Percentiles rank a stretch among this genome's conserved stretches.
Evolutionary conservation across 257 asterid species (phyloP).

Genomic region (Solanum rostratum): DNA sequence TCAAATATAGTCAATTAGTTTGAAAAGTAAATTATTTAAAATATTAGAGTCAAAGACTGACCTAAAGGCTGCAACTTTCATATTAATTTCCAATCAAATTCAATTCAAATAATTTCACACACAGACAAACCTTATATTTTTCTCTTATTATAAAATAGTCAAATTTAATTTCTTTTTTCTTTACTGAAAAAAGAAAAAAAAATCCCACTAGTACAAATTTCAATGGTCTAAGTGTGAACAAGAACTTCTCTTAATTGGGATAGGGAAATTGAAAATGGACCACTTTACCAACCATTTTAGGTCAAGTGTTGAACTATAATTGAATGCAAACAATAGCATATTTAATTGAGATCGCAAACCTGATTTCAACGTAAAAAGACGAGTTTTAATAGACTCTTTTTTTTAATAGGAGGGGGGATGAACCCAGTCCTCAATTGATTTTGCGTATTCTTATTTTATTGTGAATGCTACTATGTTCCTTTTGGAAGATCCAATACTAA

Average conservation of each 20-base stretch:
- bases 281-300: not conserved
- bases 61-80: not conserved
- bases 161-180: not conserved
- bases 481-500: not conserved
- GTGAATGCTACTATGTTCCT: not conserved
- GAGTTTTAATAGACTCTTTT: rapidly evolving
- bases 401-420: not conserved
- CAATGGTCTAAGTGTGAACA: not conserved
- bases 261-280: not conserved
- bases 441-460: not conserved
- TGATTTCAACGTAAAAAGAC: no score
- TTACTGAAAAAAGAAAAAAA: not conserved
- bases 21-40: not conserved
- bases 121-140: not conserved
- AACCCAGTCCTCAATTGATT: not conserved
- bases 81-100: not conserved
- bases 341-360: no score
- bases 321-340: not conserved
- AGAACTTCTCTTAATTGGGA: not conserved
- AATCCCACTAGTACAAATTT: not conserved
- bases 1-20: not conserved
- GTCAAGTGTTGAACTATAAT: not conserved
- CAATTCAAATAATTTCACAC: not conserved
- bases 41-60: not conserved
- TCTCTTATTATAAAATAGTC: not conserved